Evolutionary conservation across 2,329 filamentous ascomycete species (phyloP), one percentile per base, ranked within the genome.

Genomic region (Podosphaera aphanis): DNA sequence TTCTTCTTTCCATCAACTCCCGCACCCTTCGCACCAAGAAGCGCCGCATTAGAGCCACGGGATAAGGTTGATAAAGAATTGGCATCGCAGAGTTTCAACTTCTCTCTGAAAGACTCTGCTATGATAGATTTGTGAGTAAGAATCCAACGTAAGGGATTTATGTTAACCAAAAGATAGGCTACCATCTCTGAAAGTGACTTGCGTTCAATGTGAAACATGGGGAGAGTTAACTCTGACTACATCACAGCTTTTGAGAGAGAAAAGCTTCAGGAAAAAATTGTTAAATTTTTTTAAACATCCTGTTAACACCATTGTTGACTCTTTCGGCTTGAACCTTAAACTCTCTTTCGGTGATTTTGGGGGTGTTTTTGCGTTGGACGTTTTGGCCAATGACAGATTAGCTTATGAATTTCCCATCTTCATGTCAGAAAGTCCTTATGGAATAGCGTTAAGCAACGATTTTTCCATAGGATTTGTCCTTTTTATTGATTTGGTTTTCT

Each of bases 401-500:
- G 45, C 52, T 23, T 53, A 51, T 21, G 49, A 52, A 13, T 46
- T 52, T 40, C 49, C 50, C 10, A 45, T 55, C 25, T 55, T 49
- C 36, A 48, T 45, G 16, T 50, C 49, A 15, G 47, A 42, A 16
- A 49, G 45, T 15, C 36, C 47, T 5, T 42, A 46, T 27, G 51
- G 49, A 8, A 40, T 50, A 25, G 49, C 50, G 16, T 27, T 51
- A 29, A 52, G 51, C 35, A 47, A 53, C 15, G 50, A 50, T 27
- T 40, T 56, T 15, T 48, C 39, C 13, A 27, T 54, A 41, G 54
- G 51, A 3, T 27, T 54, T n/a, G 46, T 50, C 8, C 23, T 55
- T 10, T 47, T 50, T 45, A 43, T 55, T 21, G 53, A 55, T 39
- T 47, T 56, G 35, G 50, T 54, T 11, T 50, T 56, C 35, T 51